phyloP scores from a whole-genome alignment of 2,329 filamentous ascomycete species.

The Microascus cirrosus region DNA sequence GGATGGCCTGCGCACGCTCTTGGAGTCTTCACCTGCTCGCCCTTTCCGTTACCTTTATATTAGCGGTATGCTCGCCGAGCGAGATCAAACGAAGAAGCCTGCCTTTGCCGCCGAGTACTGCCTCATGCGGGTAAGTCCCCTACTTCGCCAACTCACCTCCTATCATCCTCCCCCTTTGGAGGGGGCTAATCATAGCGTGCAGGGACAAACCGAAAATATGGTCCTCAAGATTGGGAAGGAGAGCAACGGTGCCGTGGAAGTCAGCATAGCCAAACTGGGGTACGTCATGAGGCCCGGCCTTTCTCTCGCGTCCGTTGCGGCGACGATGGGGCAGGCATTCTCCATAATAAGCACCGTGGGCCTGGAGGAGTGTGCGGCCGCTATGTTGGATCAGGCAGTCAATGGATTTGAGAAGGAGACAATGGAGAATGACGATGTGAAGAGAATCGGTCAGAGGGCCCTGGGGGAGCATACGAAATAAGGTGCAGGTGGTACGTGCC shows the following conservation, averaged over 20 bases:
- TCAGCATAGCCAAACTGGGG: slow-evolving; percentile 28
- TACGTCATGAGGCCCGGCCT: slow-evolving; percentile 18
- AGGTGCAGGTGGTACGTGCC: too few species aligned
- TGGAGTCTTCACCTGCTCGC: slow-evolving; percentile 11
- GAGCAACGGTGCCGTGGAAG: slow-evolving; percentile 24
- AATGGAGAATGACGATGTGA: slow-evolving; percentile 28
- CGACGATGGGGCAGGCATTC: slow-evolving; percentile 9
- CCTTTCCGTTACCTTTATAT: slow-evolving; percentile 37
- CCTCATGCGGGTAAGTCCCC: slow-evolving; percentile 31
- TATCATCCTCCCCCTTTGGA: neutral
- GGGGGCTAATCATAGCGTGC: neutral
- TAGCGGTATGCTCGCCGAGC: slow-evolving; percentile 30
- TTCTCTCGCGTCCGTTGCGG: neutral
- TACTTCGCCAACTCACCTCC: neutral
- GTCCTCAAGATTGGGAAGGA: slow-evolving; percentile 28
- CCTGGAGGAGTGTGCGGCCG: slow-evolving; percentile 25
- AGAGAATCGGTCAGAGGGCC: slow-evolving; percentile 18
- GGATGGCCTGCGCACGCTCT: slow-evolving; percentile 21
- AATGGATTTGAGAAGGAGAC: slow-evolving; percentile 34
- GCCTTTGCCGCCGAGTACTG: slow-evolving; percentile 25
- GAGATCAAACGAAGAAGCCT: slow-evolving; percentile 32
- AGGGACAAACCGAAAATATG: slow-evolving; percentile 34
- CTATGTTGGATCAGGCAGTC: slow-evolving; percentile 30
- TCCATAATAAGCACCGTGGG: slow-evolving; percentile 15
- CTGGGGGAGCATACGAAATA: neutral